Evolutionary conservation across 2,329 filamentous ascomycete species (phyloP).

Genomic region (Diaporthe aspalathi): DNA sequence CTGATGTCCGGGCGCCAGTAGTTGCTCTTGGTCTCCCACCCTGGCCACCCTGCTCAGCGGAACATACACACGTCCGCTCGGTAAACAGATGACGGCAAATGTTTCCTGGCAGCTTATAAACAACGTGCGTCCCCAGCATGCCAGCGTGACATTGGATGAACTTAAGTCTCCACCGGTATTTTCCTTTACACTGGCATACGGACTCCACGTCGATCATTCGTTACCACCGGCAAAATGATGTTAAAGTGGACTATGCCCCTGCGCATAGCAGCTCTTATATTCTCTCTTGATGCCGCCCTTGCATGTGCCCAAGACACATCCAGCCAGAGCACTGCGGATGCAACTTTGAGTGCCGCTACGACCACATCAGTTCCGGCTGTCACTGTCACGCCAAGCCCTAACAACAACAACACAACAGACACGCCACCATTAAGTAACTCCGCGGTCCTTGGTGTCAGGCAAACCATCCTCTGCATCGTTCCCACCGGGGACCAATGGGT

Average conservation of each 20-base stretch:
- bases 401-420: background rate
- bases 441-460: background rate
- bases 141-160: background rate
- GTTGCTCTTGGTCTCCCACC: conserved; percentile 1
- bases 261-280: background rate
- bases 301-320: background rate
- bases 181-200: background rate
- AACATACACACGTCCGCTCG: background rate
- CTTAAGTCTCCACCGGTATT: background rate
- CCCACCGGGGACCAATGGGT: conserved; percentile 15
- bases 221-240: background rate
- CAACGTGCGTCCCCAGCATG: background rate
- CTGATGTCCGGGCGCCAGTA: conserved; percentile 9
- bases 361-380: background rate
- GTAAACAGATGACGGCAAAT: background rate
- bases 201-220: background rate
- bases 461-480: conserved; percentile 18
- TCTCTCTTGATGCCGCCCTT: background rate
- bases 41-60: background rate
- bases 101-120: background rate
- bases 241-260: background rate
- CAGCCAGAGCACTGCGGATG: background rate
- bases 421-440: background rate
- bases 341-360: background rate
- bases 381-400: background rate